phyloP scores from a whole-genome alignment of 768 basidiomycete species.

The Kwoniella europaea region DNA sequence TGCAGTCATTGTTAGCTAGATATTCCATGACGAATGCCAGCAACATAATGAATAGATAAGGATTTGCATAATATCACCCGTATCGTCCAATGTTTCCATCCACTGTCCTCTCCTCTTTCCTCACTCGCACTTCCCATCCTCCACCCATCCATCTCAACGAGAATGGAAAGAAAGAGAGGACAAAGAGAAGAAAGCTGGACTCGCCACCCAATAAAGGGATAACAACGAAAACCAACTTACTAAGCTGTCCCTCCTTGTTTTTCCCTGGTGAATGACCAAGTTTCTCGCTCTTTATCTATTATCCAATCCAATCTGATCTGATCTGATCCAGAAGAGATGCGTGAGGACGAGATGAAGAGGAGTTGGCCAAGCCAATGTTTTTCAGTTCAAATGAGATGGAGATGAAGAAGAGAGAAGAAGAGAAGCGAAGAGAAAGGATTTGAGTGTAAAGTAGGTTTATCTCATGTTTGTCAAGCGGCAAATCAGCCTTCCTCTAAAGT shows the following conservation, averaged over 20 bases:
- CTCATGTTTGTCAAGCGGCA: not conserved
- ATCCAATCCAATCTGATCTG: not conserved
- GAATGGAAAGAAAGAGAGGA: not conserved
- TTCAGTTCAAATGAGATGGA: not conserved
- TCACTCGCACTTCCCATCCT: not conserved
- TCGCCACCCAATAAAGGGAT: conserved; percentile 6
- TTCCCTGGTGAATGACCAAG: not conserved
- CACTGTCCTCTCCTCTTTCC: too few species aligned
- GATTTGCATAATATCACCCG: too few species aligned
- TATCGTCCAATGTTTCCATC: too few species aligned
- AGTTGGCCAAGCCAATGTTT: not conserved
- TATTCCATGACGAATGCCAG: too few species aligned
- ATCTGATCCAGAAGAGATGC: not conserved
- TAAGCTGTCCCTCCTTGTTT: conserved; percentile 5
- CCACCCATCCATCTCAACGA: not conserved
- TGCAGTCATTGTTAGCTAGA: too few species aligned
- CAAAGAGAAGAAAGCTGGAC: not conserved
- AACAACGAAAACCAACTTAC: conserved; percentile 10
- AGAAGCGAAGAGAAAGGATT: not conserved
- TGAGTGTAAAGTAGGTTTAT: not conserved
- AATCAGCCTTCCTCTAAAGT: not conserved
- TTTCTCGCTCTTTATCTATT: not conserved
- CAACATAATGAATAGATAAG: too few species aligned
- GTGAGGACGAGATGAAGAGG: not conserved
- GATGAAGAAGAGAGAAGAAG: not conserved